Percentiles rank a stretch among this genome's conserved stretches.
Conservation (phyloP, 306 rosid genomes). For the Leucaena leucocephala region DNA sequence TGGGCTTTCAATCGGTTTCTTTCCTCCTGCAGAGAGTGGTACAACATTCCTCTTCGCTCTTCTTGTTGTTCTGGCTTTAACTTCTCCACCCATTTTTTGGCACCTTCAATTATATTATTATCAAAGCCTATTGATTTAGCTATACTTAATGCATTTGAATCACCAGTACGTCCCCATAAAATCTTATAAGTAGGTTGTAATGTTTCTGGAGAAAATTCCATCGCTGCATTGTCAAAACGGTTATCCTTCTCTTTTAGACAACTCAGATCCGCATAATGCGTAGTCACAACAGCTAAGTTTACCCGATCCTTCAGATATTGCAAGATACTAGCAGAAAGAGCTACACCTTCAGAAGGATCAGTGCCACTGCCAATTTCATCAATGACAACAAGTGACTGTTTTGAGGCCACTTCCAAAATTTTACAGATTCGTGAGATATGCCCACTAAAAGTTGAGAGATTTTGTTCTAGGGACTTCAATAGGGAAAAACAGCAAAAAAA, state of each 20-base stretch:
- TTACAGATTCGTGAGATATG: conserved; percentile 75
- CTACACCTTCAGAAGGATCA: conserved; percentile 98
- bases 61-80: conserved; percentile 83
- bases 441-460: conserved; percentile 97
- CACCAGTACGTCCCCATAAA: conserved; percentile 91
- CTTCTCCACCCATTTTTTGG: conserved; percentile 71
- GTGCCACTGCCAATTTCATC: conserved; percentile 98
- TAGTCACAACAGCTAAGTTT: conserved; percentile 83
- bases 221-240: conserved; percentile 85
- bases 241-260: conserved; percentile 69
- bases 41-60: conserved; percentile 77
- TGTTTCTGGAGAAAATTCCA: conserved; percentile 81
- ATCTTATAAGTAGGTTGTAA: conserved; percentile 81
- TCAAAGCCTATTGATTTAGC: conserved; percentile 86
- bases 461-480: conserved; percentile 94
- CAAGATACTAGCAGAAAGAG: conserved; percentile 91
- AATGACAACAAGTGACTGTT: conserved; percentile 83
- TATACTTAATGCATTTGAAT: conserved; percentile 86
- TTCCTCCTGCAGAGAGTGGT: conserved; percentile 73
- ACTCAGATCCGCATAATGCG: conserved; percentile 92
- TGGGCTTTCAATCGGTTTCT: conserved; percentile 70
- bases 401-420: conserved; percentile 71
- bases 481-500: conserved; percentile 35
- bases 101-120: conserved; percentile 58
- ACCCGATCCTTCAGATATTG: conserved; percentile 75